Evolutionary conservation across 768 basidiomycete genomes (phyloP), one percentile per base, ranked within the genome.

Genomic region (Tricholoma sp.): DNA sequence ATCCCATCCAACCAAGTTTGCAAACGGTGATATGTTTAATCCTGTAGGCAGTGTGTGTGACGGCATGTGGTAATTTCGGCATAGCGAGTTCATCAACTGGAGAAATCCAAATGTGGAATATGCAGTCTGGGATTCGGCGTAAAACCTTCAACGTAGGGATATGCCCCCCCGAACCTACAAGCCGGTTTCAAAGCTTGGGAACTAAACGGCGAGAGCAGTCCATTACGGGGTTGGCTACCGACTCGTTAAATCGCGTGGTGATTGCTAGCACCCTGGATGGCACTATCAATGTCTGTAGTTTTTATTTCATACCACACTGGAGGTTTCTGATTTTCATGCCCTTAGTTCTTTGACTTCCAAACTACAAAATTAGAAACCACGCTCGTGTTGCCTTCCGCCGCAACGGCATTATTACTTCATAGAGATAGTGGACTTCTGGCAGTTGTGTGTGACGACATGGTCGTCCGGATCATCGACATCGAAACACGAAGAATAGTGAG

Each of bases 281-380:
- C 32, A 90, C 86, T 4, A 69, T 98, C 52, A 92, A 93, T 66
- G 96, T 95, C 63, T 55, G 89, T 78, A 9, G 52, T 11, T 31
- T 44, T 29, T 34, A 51, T n/a, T 24, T 44, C 31, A 32, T 24
- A 24, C 24, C 4, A 17, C 50, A 18, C 53, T 52, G 53, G 39
- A 15, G 54, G 11, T 31, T 32, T 18, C 34, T 31, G 7, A 18
- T 45, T 49, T 42, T 53, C 49, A 59, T 37, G 53, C 11, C 15
- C 6, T 4, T 62, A 99, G 95, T 98, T 98, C 75, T 99, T 98
- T 63, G 90, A 98, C 68, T 98, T 99, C 71, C 92, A 96, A 64
- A 86, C 88, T 2, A 84, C 91, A 9, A 83, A 84, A 63, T 74
- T 93, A 56, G 81, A 88, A 57, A 72, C 87, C 52, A 84, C 84